A percentile compares a stretch with the other conserved stretches of the same genome.
phyloP scores from a whole-genome alignment of 176 grass and related monocot species.

The Hordeum marinum region DNA sequence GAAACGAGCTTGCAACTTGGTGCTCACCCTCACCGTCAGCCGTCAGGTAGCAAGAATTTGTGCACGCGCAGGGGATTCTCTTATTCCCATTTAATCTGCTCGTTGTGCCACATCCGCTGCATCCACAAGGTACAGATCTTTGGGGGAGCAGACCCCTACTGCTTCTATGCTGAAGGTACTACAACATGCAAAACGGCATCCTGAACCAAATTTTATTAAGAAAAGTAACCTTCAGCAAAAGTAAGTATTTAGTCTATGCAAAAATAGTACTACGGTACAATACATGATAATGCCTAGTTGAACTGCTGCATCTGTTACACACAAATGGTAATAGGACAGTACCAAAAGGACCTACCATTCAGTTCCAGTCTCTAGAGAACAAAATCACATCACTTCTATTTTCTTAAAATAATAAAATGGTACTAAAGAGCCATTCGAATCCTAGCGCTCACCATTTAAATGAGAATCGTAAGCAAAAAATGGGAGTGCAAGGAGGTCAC shows the following conservation, averaged over 20 bases:
- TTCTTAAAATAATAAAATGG: no score
- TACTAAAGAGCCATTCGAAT: no score
- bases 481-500: background rate
- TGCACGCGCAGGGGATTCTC: background rate
- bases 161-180: background rate
- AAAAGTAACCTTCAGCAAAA: background rate
- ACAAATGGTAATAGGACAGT: background rate
- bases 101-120: background rate
- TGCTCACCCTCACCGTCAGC: background rate
- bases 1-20: background rate
- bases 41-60: background rate
- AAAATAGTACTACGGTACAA: background rate
- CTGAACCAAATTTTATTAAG: background rate
- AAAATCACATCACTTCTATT: background rate
- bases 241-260: background rate
- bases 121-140: background rate
- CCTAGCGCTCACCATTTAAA: background rate
- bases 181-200: background rate
- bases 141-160: background rate
- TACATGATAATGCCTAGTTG: background rate
- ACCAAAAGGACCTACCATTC: background rate
- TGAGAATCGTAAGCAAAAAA: background rate
- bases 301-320: background rate
- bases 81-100: background rate
- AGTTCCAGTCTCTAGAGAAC: background rate